Evolutionary conservation across 495 filamentous ascomycete species (phyloP), one percentile per base, ranked within the genome.

Genomic region (Lasiosphaeriaceae sp.): DNA sequence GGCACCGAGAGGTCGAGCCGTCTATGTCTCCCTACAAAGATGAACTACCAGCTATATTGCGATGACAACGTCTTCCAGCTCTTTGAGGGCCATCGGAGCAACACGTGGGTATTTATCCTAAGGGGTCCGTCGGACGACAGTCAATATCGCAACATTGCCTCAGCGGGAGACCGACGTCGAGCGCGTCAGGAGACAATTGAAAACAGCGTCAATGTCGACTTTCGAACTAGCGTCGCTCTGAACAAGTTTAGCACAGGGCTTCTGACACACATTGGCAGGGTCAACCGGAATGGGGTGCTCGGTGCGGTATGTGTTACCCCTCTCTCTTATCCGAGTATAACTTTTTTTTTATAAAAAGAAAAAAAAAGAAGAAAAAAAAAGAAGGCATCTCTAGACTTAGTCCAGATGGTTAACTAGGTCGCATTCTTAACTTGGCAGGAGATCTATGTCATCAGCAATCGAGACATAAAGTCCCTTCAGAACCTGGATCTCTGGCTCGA

Each of bases 361-460:
- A n/a, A n/a, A n/a, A n/a, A n/a, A n/a, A n/a, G n/a, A n/a, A n/a
- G n/a, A n/a, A n/a, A n/a, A n/a, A n/a, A n/a, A n/a, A n/a, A n/a
- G n/a, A n/a, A n/a, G n/a, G n/a, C n/a, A n/a, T n/a, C n/a, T n/a
- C n/a, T n/a, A n/a, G n/a, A n/a, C n/a, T n/a, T n/a, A n/a, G n/a
- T n/a, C n/a, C n/a, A n/a, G n/a, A n/a, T n/a, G n/a, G n/a, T n/a
- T n/a, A n/a, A n/a, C n/a, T n/a, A n/a, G n/a, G n/a, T n/a, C n/a
- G n/a, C n/a, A n/a, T n/a, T n/a, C n/a, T n/a, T 12, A 20, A 51
- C 37, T 56, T 21, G 43, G 26, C 1, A 77, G 75, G 79, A 81
- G 59, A 67, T 81, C 1, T 80, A 81, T 52, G 73, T 80, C 9
- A 82, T 81, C 51, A 80, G 73, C 55, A 82, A 82, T 58, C 64